These are phyloP conservation scores for Cupressus sempervirens DNA, from an alignment of 75 land plant species.

Conservation along the genomic window DNA sequence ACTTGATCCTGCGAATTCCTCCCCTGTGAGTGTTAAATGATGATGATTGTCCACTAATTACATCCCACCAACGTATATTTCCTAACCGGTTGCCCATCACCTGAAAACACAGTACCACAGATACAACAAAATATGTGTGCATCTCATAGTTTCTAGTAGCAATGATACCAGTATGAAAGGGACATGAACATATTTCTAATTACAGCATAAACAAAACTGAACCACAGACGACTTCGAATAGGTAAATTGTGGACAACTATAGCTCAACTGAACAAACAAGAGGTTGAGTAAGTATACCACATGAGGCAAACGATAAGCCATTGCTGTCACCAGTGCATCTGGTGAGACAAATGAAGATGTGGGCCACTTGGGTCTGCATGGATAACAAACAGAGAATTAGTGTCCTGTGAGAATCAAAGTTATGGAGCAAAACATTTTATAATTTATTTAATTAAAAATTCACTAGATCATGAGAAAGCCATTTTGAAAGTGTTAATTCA, in stretches of 20 bases:
- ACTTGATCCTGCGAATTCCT: slow-evolving; percentile 91
- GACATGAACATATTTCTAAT: neutral
- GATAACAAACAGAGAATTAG: neutral
- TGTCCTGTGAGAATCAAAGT: neutral
- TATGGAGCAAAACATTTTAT: neutral
- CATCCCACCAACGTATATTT: slow-evolving; percentile 99
- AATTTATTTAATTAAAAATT: neutral
- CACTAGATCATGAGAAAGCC: neutral
- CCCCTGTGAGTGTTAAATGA: slow-evolving; percentile 91
- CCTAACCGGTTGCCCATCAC: slow-evolving; percentile 98
- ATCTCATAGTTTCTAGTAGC: neutral
- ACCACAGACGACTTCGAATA: neutral
- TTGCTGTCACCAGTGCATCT: slow-evolving; percentile 94
- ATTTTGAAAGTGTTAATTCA: neutral
- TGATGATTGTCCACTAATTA: slow-evolving; percentile 83
- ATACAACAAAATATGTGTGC: neutral
- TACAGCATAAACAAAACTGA: neutral
- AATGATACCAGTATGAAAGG: neutral
- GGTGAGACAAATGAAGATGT: slow-evolving; percentile 90
- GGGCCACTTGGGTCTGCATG: slow-evolving; percentile 95
- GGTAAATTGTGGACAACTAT: neutral
- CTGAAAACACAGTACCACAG: slow-evolving; percentile 24
- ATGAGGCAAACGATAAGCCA: slow-evolving; percentile 98
- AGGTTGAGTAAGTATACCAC: slow-evolving; percentile 62
- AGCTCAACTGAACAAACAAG: neutral